These are phyloP conservation scores for Hydnomerulius pinastri DNA, from an alignment of 768 basidiomycete species.

Conservation along the genomic window DNA sequence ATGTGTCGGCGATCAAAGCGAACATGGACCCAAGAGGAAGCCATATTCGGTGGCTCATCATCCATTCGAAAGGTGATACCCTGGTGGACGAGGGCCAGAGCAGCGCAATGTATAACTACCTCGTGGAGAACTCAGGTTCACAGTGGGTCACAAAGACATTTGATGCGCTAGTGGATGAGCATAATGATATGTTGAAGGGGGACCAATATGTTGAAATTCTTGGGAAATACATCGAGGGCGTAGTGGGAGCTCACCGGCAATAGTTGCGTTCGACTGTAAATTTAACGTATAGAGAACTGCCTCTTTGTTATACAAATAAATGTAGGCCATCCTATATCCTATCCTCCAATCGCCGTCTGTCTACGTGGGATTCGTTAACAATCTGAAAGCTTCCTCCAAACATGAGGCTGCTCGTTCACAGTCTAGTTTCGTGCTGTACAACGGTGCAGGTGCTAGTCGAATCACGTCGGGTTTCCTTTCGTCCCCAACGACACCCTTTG, in stretches of 20 bases:
- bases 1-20: constrained; percentile 47
- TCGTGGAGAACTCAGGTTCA: constrained; percentile 35
- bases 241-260: constrained; percentile 1
- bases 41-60: constrained; percentile 63
- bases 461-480: constrained; percentile 92
- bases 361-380: constrained; percentile 14
- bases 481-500: constrained; percentile 86
- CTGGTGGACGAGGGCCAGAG: constrained; percentile 68
- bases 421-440: constrained; percentile 86
- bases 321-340: background rate
- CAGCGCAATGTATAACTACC: constrained; percentile 54
- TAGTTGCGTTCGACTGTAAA: too few species aligned
- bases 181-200: constrained; percentile 52
- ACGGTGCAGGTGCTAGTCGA: constrained; percentile 78
- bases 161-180: constrained; percentile 47
- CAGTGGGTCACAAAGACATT: constrained; percentile 37
- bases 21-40: constrained; percentile 34
- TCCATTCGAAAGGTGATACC: constrained; percentile 75
- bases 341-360: background rate
- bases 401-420: constrained; percentile 67
- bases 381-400: constrained; percentile 60
- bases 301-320: constrained; percentile 7
- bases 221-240: constrained; percentile 37
- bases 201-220: constrained; percentile 49
- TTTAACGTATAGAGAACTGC: constrained; percentile 4